Conservation (phyloP, 106 monocot species). For the Agapanthus africanus region DNA sequence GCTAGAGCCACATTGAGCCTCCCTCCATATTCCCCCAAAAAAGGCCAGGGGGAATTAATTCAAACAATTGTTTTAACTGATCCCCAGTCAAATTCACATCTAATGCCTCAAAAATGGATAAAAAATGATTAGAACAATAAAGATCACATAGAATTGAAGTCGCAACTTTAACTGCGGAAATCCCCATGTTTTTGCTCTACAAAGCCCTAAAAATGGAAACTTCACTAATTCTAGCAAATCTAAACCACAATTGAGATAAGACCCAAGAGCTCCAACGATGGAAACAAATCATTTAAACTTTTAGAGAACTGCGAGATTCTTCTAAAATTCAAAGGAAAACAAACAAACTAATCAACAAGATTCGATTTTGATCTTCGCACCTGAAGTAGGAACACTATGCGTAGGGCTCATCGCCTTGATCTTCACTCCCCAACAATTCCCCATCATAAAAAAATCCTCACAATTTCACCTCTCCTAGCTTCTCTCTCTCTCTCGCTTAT, state of each 20-base stretch:
- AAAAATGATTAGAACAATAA: not conserved
- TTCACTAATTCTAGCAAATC: not conserved
- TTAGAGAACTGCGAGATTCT: not conserved
- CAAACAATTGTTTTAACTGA: not conserved
- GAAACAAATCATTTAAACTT: not conserved
- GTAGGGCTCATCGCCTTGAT: slow-evolving; percentile 19
- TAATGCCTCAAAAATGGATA: no score
- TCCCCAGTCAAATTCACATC: not conserved
- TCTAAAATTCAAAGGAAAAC: not conserved
- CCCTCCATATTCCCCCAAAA: no score
- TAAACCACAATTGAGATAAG: not conserved
- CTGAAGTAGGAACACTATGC: slow-evolving; percentile 8
- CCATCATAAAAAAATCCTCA: slow-evolving; percentile 10
- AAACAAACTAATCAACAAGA: not conserved
- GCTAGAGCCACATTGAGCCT: no score
- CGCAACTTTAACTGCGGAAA: no score
- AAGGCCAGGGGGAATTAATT: not conserved
- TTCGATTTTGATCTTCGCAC: not conserved
- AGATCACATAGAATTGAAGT: not conserved
- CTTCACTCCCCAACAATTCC: slow-evolving; percentile 19
- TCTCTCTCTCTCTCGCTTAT: not conserved
- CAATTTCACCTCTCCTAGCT: not conserved
- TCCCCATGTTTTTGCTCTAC: not conserved
- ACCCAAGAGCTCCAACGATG: not conserved
- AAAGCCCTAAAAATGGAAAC: not conserved